Evolutionary conservation across 352 stramenopile species (phyloP), one percentile per base, ranked within the genome.

Genomic region (Aphanomyces stellatus): DNA sequence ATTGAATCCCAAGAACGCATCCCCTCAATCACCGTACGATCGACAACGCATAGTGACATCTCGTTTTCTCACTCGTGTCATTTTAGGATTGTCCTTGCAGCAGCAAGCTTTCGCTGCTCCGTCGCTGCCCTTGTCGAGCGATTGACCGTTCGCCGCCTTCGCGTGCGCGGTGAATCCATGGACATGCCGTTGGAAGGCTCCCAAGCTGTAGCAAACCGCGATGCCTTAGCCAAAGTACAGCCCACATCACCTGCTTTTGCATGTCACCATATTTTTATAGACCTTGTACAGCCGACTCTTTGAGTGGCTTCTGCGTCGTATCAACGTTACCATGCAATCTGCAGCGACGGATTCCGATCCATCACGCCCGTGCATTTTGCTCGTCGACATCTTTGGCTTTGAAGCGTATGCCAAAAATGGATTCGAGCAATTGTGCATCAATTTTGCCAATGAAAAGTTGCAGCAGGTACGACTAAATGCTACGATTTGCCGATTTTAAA

Each of bases 301-400:
- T 73, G 78, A 96, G 42, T 99, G 96, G 96, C 74, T 99, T 15
- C 96, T 99, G 53, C 80, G 86, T 65, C 81, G 79, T n/a, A 85
- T 95, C 17, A 95, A 93, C 70, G 17, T 17, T 15, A 60, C 62
- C 19, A 69, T 69, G 42, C 30, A 35, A 31, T 49, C 17, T 19
- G 72, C 78, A 60, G 86, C 80, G 59, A 91, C 82, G 22, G 7
- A 37, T 6, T 57, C 43, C 27, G n/a, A n/a, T n/a, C n/a, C n/a
- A n/a, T n/a, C n/a, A n/a, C 34, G 63, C 11, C 57, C n/a, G n/a
- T 41, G 57, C 60, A 67, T 67, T 43, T 57, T 64, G 72, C 93
- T 98, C 46, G 71, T 98, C 25, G 96, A 99, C 82, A 98, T 99
- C 71, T 99, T 98, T 80, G 96, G 96, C 5, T 99, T 99, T 78